A percentile compares a stretch with the other conserved stretches of the same genome.
These are phyloP conservation scores for Grigorovia yakushimaensis DNA, from an alignment of 805 yeast species.

Conservation along the genomic window DNA sequence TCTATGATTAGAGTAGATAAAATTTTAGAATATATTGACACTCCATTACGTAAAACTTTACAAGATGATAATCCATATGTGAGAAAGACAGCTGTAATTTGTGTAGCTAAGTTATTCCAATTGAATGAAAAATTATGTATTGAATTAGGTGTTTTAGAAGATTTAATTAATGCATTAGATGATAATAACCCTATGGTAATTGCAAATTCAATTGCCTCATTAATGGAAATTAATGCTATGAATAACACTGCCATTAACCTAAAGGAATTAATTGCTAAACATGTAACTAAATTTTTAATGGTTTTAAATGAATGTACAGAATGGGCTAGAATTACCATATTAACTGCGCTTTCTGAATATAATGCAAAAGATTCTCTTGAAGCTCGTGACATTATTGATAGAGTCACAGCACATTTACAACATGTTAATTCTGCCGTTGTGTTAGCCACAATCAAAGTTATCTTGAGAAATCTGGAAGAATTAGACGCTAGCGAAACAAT, in stretches of 20 bases:
- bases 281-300: conserved; percentile 53
- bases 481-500: conserved; percentile 27
- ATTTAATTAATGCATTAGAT: conserved; percentile 54
- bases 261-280: conserved; percentile 28
- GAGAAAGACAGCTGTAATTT: conserved; percentile 92
- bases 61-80: conserved; percentile 95
- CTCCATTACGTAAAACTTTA: conserved; percentile 76
- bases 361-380: conserved; percentile 47
- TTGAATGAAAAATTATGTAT: conserved; percentile 69
- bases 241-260: conserved; percentile 45
- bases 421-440: conserved; percentile 97
- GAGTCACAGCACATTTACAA: conserved; percentile 89
- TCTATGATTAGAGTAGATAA: conserved; percentile 94
- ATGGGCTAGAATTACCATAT: conserved; percentile 93
- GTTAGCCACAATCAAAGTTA: conserved; percentile 70
- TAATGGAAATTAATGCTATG: conserved; percentile 70
- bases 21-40: conserved; percentile 89
- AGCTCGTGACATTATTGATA: conserved; percentile 76
- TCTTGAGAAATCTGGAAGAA: conserved; percentile 55
- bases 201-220: conserved; percentile 82
- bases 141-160: conserved; percentile 76
- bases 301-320: conserved; percentile 96
- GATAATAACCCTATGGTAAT: conserved; percentile 97
- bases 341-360: conserved; percentile 72
- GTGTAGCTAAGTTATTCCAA: conserved; percentile 92